Conservation (phyloP, 2,329 filamentous ascomycete genomes). For the Cladosporium velox region DNA sequence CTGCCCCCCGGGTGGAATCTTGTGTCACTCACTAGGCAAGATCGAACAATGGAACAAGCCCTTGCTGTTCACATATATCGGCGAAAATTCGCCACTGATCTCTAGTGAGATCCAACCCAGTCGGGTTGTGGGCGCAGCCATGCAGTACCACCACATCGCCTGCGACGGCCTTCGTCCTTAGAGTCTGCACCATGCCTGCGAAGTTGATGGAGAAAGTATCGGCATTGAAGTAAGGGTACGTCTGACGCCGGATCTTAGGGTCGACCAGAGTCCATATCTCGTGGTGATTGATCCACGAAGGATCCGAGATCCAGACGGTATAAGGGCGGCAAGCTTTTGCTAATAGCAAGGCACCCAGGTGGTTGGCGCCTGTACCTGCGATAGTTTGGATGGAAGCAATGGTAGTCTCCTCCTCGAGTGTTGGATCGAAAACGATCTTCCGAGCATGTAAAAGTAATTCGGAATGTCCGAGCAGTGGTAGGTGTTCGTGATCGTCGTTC, state of each 20-base stretch:
- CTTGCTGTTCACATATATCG: slow-evolving; percentile 69
- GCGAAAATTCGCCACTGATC: slow-evolving; percentile 95
- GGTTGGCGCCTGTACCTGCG: too few relatives aligned
- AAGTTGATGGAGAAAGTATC: slow-evolving; percentile 89
- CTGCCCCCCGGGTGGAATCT: too few relatives aligned
- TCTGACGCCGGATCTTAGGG: slow-evolving; percentile 65
- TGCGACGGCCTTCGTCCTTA: slow-evolving; percentile 63
- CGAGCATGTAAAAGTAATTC: too few relatives aligned
- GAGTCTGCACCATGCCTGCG: slow-evolving; percentile 74
- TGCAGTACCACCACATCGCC: slow-evolving; percentile 85
- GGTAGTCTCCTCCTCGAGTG: too few relatives aligned
- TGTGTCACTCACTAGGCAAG: slow-evolving; percentile 64
- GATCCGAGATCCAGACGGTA: too few relatives aligned
- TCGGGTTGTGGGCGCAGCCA: slow-evolving; percentile 97
- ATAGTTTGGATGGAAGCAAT: too few relatives aligned
- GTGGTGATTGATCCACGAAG: slow-evolving; percentile 88
- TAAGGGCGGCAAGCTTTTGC: too few relatives aligned
- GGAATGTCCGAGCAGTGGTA: too few relatives aligned
- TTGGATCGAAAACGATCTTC: too few relatives aligned
- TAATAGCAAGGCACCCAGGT: too few relatives aligned
- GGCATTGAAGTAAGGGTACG: slow-evolving; percentile 92
- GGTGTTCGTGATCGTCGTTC: too few relatives aligned
- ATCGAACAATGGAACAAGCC: slow-evolving; percentile 98
- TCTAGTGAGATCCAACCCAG: slow-evolving; percentile 88
- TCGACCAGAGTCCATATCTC: slow-evolving; percentile 92